These are phyloP conservation scores for Lactifluus volemus DNA, from an alignment of 768 basidiomycete species.

Conservation along the genomic window DNA sequence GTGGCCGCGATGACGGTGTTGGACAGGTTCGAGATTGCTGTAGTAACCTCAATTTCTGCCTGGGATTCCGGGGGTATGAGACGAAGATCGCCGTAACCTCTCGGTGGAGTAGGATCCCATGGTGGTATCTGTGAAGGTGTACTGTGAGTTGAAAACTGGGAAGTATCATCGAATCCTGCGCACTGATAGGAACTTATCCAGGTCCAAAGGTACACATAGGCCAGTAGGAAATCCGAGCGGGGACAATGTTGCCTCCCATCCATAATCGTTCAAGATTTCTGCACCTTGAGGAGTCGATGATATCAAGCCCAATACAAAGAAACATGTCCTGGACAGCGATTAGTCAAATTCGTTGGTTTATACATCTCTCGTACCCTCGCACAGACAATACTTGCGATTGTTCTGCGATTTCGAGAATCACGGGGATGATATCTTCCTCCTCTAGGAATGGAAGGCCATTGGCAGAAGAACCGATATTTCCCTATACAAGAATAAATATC, in stretches of 20 bases:
- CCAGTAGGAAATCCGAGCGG: conserved; percentile 85
- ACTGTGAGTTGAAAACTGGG: conserved; percentile 5
- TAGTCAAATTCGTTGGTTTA: background rate
- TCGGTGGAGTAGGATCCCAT: conserved; percentile 40
- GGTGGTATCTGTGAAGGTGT: conserved; percentile 49
- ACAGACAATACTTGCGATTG: conserved; percentile 85
- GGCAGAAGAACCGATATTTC: conserved; percentile 85
- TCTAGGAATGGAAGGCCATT: conserved; percentile 93
- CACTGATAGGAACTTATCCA: conserved; percentile 74
- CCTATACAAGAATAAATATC: conserved; percentile 38
- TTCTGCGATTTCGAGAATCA: conserved; percentile 85
- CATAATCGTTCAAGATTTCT: conserved; percentile 85
- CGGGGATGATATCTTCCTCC: conserved; percentile 88
- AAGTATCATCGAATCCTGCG: conserved; percentile 22
- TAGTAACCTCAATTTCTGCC: conserved; percentile 74
- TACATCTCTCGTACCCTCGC: conserved; percentile 60
- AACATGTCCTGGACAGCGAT: conserved; percentile 70
- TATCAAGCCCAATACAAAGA: conserved; percentile 89
- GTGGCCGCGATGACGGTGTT: conserved; percentile 95
- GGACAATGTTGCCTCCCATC: conserved; percentile 87
- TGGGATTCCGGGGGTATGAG: conserved; percentile 58
- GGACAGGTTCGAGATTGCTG: conserved; percentile 85
- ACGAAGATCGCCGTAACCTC: conserved; percentile 32
- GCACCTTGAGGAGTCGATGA: conserved; percentile 88
- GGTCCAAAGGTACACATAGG: conserved; percentile 80